Evolutionary conservation across 2,329 filamentous ascomycete species (phyloP), one percentile per base, ranked within the genome.

Genomic region (Cladosporium sp.): DNA sequence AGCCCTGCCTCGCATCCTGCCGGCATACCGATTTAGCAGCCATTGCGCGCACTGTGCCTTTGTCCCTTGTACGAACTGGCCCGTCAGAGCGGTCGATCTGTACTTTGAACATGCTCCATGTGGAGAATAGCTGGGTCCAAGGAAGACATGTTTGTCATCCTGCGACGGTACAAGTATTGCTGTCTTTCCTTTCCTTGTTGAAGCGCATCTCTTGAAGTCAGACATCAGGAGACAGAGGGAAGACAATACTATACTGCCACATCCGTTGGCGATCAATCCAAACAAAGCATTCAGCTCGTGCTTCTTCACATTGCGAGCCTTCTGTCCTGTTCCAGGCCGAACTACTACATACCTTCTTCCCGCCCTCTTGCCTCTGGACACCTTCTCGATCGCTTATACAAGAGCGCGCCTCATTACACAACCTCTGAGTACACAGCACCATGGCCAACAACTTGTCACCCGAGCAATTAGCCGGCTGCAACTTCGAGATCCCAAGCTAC

Each of bases 381-480:
- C n/a, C n/a, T n/a, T n/a, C n/a, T n/a, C n/a, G n/a, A n/a, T n/a
- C n/a, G n/a, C n/a, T n/a, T n/a, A n/a, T 22, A 42, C 8, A 42
- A 15, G 17, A 15, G 15, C 12, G 19, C 47, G 3, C 9, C 24
- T n/a, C n/a, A 53, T 32, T 20, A 37, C 6, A 55, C 19, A 22
- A 34, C 25, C 19, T 19, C 44, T 15, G 22, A 19, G n/a, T 13
- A 34, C 50, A 28, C 22, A 32, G 17, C 40, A 55, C 12, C 35
- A 55, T 45, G 52, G 28, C 52, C 15, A n/a, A 47, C 19, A 60
- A 63, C 42, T 56, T 60, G 3, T 7, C 42, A 45, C 64, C 60
- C 49, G 61, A n/a, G n/a, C n/a, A n/a, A n/a, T n/a, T n/a, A n/a
- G n/a, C 59, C 36, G 56, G 56, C 42, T 68, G 66, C 58, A 66